These are phyloP conservation scores for Cynara cardunculus DNA, from an alignment of 129 eudicot genomes.

Conservation along the genomic window DNA sequence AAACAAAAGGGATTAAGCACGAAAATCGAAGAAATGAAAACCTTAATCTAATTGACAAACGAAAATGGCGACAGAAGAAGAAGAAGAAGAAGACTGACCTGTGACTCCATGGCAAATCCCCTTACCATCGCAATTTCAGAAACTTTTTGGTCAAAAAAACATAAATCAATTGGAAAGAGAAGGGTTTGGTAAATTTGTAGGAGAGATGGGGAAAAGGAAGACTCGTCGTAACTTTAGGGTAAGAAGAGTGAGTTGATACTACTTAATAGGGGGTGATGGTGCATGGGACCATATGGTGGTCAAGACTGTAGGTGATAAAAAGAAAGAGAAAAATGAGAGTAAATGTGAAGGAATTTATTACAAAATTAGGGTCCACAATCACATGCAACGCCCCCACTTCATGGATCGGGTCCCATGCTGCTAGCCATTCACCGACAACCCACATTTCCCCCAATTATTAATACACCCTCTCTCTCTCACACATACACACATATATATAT, in stretches of 20 bases:
- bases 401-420: slow-evolving; percentile 35
- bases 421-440: slow-evolving; percentile 29
- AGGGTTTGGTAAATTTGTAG: neutral
- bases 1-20: slow-evolving; percentile 1
- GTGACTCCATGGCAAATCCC: slow-evolving; percentile 35
- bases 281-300: slow-evolving; percentile 30
- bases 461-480: too few relatives aligned
- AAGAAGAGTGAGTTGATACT: too few relatives aligned
- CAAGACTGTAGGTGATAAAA: slow-evolving; percentile 9
- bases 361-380: slow-evolving; percentile 17
- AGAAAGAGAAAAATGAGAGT: neutral
- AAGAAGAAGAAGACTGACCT: slow-evolving; percentile 22
- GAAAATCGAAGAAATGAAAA: slow-evolving; percentile 4
- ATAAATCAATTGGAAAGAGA: slow-evolving; percentile 3
- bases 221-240: slow-evolving; percentile 14
- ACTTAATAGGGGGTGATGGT: slow-evolving; percentile 33
- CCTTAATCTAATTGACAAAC: neutral
- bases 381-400: slow-evolving; percentile 34
- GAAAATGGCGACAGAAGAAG: neutral
- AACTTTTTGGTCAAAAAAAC: neutral
- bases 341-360: slow-evolving; percentile 30
- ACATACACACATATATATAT: too few relatives aligned
- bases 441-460: slow-evolving; percentile 34
- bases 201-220: neutral
- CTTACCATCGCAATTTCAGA: slow-evolving; percentile 24